These are phyloP conservation scores for Lactarius quietus DNA, from an alignment of 768 basidiomycete genomes.

Conservation along the genomic window DNA sequence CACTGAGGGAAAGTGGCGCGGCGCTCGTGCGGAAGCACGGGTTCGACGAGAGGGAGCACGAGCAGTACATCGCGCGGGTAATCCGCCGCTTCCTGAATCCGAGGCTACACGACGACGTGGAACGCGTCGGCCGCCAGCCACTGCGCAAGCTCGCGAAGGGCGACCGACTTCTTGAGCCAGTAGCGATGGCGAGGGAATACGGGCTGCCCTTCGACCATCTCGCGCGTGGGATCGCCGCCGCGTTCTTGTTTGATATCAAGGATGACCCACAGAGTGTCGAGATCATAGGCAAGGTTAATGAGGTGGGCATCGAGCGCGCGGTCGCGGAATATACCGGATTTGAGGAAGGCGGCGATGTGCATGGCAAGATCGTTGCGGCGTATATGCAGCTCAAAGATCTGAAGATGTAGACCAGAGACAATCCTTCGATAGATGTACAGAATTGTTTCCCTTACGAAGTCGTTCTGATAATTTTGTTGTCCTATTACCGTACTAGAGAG, in stretches of 20 bases:
- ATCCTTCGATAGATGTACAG: neutral
- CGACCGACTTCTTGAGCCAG: slow-evolving; percentile 39
- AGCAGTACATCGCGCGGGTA: slow-evolving; percentile 35
- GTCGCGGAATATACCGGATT: slow-evolving; percentile 34
- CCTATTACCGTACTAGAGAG: neutral
- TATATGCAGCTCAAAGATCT: slow-evolving; percentile 26
- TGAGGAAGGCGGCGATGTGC: slow-evolving; percentile 26
- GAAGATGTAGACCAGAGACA: neutral
- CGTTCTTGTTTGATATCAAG: slow-evolving; percentile 34
- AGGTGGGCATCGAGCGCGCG: slow-evolving; percentile 32
- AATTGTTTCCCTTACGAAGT: neutral
- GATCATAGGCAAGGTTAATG: slow-evolving; percentile 30
- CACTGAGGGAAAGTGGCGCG: slow-evolving; percentile 38
- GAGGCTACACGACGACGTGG: slow-evolving; percentile 36
- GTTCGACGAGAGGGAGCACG: slow-evolving; percentile 29
- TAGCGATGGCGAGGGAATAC: slow-evolving; percentile 35
- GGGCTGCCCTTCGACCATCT: slow-evolving; percentile 34
- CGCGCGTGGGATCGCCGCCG: slow-evolving; percentile 37
- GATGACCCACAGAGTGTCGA: slow-evolving; percentile 37
- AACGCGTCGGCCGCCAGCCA: slow-evolving; percentile 39
- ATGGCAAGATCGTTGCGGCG: slow-evolving; percentile 26
- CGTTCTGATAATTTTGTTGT: neutral
- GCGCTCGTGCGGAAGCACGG: slow-evolving; percentile 35
- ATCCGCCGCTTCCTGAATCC: slow-evolving; percentile 36
- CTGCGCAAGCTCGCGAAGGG: slow-evolving; percentile 37